Percentiles rank a stretch among this genome's conserved stretches.
These are phyloP conservation scores for Cronartium ribicola DNA, from an alignment of 1,284 basidiomycete species.

Conservation along the genomic window DNA sequence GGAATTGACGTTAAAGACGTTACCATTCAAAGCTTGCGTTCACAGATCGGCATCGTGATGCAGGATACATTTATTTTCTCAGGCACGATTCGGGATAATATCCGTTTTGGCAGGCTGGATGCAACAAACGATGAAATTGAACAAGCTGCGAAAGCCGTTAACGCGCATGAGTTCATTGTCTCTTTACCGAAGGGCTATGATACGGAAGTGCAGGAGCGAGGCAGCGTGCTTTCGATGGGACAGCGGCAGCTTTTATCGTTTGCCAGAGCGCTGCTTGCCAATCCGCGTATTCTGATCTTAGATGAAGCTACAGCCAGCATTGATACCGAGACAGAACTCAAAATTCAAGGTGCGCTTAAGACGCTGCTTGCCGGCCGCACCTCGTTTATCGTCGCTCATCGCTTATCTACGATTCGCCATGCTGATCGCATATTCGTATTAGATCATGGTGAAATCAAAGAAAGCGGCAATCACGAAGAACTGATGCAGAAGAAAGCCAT, in stretches of 20 bases:
- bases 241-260: slow-evolving; percentile 57
- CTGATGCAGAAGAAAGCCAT: no score
- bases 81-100: slow-evolving; percentile 87
- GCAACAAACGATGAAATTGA: slow-evolving; percentile 79
- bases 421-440: slow-evolving; percentile 55
- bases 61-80: slow-evolving; percentile 76
- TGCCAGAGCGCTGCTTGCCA: slow-evolving; percentile 55
- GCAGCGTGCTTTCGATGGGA: slow-evolving; percentile 54
- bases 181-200: slow-evolving; percentile 80
- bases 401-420: slow-evolving; percentile 55
- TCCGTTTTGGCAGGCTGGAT: slow-evolving; percentile 74
- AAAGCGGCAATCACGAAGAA: no score
- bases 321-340: slow-evolving; percentile 53
- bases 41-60: slow-evolving; percentile 79
- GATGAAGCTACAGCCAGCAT: slow-evolving; percentile 53
- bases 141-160: slow-evolving; percentile 78
- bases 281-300: slow-evolving; percentile 54
- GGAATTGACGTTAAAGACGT: slow-evolving; percentile 71
- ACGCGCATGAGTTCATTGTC: slow-evolving; percentile 86
- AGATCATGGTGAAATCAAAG: slow-evolving; percentile 55
- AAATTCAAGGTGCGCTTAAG: slow-evolving; percentile 55
- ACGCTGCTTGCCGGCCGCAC: slow-evolving; percentile 55
- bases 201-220: slow-evolving; percentile 56
- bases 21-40: slow-evolving; percentile 74
- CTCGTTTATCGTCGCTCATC: slow-evolving; percentile 57